Evolutionary conservation across 2,329 filamentous ascomycete genomes (phyloP).

Genomic region (Aphanocladium album): DNA sequence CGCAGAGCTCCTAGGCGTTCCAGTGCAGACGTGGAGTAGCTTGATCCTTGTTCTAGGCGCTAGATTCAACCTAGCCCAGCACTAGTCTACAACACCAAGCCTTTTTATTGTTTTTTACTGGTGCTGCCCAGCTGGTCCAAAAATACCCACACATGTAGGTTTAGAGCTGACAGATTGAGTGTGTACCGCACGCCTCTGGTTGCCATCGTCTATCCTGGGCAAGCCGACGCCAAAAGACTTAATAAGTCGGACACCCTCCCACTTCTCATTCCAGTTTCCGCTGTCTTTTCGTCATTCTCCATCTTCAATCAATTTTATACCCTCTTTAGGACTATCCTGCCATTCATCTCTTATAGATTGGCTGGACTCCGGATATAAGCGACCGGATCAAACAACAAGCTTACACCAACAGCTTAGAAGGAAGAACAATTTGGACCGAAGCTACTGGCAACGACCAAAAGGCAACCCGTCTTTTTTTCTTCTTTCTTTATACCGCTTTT

Average conservation of each 20-base stretch:
- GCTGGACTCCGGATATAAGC: neutral
- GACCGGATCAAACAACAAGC: neutral
- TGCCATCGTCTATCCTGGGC: neutral
- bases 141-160: constrained; percentile 9
- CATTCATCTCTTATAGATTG: neutral
- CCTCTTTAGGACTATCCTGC: neutral
- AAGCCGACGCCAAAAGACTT: neutral
- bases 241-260: constrained; percentile 4
- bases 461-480: neutral
- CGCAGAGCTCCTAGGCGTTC: neutral
- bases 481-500: neutral
- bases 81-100: neutral
- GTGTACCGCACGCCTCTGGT: neutral
- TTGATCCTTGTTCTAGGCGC: neutral
- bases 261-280: neutral
- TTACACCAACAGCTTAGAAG: neutral
- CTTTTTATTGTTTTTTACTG: neutral
- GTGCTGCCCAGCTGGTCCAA: neutral
- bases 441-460: neutral
- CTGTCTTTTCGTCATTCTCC: neutral
- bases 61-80: neutral
- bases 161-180: neutral
- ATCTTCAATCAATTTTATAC: neutral
- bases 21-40: neutral
- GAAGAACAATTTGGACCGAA: neutral